phyloP scores from a whole-genome alignment of 179 eudicot genomes.

The Silene coronaria region DNA sequence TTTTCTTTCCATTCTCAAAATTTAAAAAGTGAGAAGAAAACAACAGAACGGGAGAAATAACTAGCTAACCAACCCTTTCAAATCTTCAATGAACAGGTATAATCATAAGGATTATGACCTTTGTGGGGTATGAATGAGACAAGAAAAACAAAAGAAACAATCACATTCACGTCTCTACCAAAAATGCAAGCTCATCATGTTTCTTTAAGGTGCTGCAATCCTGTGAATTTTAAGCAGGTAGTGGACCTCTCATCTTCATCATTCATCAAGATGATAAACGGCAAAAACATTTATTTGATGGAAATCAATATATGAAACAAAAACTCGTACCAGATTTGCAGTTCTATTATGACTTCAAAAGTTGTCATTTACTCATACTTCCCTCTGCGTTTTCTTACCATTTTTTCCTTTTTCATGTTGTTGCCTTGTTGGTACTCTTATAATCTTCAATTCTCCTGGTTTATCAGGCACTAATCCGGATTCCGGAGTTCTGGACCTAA shows the following conservation, averaged over 20 bases:
- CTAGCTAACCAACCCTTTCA: not conserved
- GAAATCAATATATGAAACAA: constrained; percentile 3
- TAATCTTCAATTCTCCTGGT: not conserved
- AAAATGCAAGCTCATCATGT: constrained; percentile 16
- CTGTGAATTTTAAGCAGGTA: constrained; percentile 18
- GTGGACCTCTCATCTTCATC: constrained; percentile 23
- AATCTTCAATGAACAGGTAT: not conserved
- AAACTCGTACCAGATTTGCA: constrained; percentile 6
- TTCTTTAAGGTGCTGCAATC: constrained; percentile 22
- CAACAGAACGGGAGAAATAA: no score
- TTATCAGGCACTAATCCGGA: not conserved
- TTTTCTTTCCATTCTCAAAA: no score
- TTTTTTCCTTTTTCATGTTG: not conserved
- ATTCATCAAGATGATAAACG: constrained; percentile 10
- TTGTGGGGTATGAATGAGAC: constrained; percentile 22
- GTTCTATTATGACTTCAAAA: not conserved
- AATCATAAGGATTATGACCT: not conserved
- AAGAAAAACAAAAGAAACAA: constrained; percentile 13
- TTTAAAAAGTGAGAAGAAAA: no score
- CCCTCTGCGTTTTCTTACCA: not conserved
- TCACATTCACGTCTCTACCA: constrained; percentile 8
- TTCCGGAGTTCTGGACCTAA: not conserved
- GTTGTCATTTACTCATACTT: constrained; percentile 6
- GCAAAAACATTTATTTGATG: constrained; percentile 12
- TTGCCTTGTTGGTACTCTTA: not conserved